Conservation (phyloP, 257 asterid genomes). For the Cinchona pubescens region DNA sequence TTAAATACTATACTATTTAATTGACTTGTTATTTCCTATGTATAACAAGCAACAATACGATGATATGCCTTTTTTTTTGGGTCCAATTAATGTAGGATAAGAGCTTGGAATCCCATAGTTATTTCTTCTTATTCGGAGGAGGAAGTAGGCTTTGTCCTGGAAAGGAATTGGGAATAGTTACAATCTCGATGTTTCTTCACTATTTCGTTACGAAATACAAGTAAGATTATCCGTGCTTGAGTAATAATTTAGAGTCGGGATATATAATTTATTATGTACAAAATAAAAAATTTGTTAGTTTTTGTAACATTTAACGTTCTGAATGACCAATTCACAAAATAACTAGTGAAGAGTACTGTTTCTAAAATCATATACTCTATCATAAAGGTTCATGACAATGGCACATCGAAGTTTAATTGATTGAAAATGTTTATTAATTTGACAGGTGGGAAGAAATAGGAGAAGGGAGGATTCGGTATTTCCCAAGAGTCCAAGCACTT, state of each 20-base stretch:
- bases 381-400: background rate
- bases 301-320: too few species aligned
- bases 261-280: too few species aligned
- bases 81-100: constrained; percentile 39
- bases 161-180: constrained; percentile 62
- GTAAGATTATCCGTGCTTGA: constrained; percentile 20
- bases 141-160: constrained; percentile 71
- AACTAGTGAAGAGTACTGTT: too few species aligned
- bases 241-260: too few species aligned
- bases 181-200: constrained; percentile 55
- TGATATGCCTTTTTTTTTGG: background rate
- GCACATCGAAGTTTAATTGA: too few species aligned
- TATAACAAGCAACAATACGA: background rate
- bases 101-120: constrained; percentile 46
- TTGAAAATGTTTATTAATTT: constrained; percentile 1
- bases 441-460: constrained; percentile 79
- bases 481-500: constrained; percentile 85
- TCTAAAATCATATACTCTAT: too few species aligned
- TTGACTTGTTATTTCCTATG: background rate
- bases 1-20: constrained; percentile 11
- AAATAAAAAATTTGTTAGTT: too few species aligned
- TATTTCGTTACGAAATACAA: constrained; percentile 57
- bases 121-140: constrained; percentile 54
- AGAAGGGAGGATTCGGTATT: constrained; percentile 42
- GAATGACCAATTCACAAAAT: too few species aligned